Base-by-base conservation (phyloP, 2,329 filamentous ascomycete genomes). In the Aspergillus quadricinctus region DNA sequence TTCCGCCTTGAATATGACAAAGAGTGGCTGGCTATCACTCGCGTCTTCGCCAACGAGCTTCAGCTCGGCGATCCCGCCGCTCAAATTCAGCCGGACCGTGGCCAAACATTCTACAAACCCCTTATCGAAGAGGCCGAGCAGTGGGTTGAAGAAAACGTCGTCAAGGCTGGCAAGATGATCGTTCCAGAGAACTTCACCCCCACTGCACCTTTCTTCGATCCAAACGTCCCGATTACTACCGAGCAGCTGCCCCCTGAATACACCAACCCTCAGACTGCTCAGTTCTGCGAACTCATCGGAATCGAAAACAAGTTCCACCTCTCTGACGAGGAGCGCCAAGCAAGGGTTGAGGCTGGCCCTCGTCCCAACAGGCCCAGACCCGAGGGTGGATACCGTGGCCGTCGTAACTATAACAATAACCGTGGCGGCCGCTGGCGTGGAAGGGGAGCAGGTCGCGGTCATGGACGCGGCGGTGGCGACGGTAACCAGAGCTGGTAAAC, bases 11-110 rank as follows among this genome's bases (percentile, higher is more conserved):
- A 86, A 49, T 97, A 99, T 70, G 94, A 99, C 72, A 85, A 87
- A 10, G 94, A 99, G 76, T 99, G 93, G 93, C 85, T 99, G 7
- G 89, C 94, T 45, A 97, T 99, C 61, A 92, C 88, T 11, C 88
- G 93, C 45, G 88, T 86, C 7, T 95, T 97, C 68, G 84, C 89
- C 43, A 65, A 78, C 3, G 80, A 84, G 43, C 79, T 94, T 1
- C 73, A 77, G 1, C 77, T 93, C 40, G 89, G 90, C 48, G 79
- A 88, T 60, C 79, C 78, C 4, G 69, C 75, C 7, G 80, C 82
- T 1, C 72, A 74, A 41, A 73, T 82, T 0, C 80, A 88, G 0
- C 71, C 76, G 1, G 81, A 95, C 66, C 77, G 83, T 27, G 89
- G 89, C 21, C 85, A 95, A 70, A 82, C 79, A 2, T 75, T 81